A percentile compares a stretch with the other conserved stretches of the same genome.
Evolutionary conservation across 768 basidiomycete species (phyloP).

Genomic region (Crepidotus variabilis): DNA sequence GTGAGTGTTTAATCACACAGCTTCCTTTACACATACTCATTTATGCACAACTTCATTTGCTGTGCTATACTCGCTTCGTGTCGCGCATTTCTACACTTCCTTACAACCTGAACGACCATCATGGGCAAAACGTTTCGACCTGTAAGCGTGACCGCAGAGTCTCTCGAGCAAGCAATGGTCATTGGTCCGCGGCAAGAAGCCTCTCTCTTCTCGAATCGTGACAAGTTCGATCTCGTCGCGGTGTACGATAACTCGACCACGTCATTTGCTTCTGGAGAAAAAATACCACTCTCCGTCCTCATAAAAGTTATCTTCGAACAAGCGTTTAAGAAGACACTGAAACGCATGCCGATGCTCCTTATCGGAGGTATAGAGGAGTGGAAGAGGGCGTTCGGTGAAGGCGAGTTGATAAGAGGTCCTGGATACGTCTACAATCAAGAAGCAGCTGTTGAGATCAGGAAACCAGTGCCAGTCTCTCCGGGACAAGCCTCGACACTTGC

Average conservation of each 20-base stretch:
- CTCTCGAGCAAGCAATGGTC: constrained; percentile 71
- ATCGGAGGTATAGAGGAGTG: constrained; percentile 84
- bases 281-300: constrained; percentile 55
- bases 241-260: constrained; percentile 74
- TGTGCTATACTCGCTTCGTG: background rate
- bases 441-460: background rate
- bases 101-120: background rate
- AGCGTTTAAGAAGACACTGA: constrained; percentile 68
- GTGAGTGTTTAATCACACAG: constrained; percentile 39
- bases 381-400: constrained; percentile 53
- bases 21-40: constrained; percentile 1
- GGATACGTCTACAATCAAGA: background rate
- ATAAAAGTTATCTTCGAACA: constrained; percentile 68
- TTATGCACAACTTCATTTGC: background rate
- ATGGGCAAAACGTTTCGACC: background rate
- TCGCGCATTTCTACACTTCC: background rate
- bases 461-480: background rate
- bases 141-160: constrained; percentile 56
- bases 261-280: constrained; percentile 39
- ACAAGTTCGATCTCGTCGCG: constrained; percentile 85
- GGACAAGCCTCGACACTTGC: background rate
- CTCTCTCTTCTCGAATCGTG: constrained; percentile 75
- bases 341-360: constrained; percentile 76
- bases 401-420: constrained; percentile 20
- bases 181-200: constrained; percentile 69